phyloP scores from a whole-genome alignment of 192 early-diverging fungal genomes.

The Coemansia sp. region DNA sequence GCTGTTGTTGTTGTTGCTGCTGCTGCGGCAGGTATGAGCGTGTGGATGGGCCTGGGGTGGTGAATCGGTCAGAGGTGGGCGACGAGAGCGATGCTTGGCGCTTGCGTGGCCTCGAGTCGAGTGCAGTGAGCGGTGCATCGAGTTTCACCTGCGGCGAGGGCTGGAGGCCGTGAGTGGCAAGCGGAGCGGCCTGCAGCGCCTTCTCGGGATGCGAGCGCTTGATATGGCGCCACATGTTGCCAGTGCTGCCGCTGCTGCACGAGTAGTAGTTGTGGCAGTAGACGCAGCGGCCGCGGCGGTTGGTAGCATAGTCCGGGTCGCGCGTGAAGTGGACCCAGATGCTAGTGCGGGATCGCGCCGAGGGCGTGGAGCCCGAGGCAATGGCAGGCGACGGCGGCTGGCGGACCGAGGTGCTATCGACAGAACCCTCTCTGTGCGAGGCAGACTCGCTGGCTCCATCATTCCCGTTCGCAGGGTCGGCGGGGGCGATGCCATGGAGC shows the following conservation, averaged over 20 bases:
- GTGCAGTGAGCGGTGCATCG: background rate
- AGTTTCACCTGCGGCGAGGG: constrained; percentile 22
- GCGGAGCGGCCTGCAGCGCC: constrained; percentile 44
- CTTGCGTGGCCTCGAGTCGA: constrained; percentile 38
- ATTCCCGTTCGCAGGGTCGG: constrained; percentile 26
- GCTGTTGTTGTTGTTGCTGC: constrained; percentile 10
- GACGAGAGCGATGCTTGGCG: constrained; percentile 52
- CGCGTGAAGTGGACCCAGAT: constrained; percentile 55
- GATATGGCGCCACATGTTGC: constrained; percentile 57
- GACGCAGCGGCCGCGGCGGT: constrained; percentile 54
- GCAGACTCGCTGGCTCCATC: constrained; percentile 36
- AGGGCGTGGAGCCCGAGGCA: constrained; percentile 24
- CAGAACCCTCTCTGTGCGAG: constrained; percentile 40
- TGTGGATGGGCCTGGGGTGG: constrained; percentile 8
- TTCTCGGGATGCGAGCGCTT: constrained; percentile 55
- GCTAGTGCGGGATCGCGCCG: constrained; percentile 44
- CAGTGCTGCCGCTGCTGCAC: constrained; percentile 54
- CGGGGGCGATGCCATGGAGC: constrained; percentile 4
- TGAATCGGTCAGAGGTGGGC: constrained; percentile 29
- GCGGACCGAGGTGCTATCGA: constrained; percentile 35
- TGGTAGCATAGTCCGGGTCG: constrained; percentile 53
- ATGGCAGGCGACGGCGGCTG: constrained; percentile 37
- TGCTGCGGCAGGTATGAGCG: constrained; percentile 9
- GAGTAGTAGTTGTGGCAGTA: constrained; percentile 59
- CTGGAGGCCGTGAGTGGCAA: constrained; percentile 36